phyloP scores from a whole-genome alignment of 2,329 filamentous ascomycete species.

The Ophiostoma novo-ulmi region DNA sequence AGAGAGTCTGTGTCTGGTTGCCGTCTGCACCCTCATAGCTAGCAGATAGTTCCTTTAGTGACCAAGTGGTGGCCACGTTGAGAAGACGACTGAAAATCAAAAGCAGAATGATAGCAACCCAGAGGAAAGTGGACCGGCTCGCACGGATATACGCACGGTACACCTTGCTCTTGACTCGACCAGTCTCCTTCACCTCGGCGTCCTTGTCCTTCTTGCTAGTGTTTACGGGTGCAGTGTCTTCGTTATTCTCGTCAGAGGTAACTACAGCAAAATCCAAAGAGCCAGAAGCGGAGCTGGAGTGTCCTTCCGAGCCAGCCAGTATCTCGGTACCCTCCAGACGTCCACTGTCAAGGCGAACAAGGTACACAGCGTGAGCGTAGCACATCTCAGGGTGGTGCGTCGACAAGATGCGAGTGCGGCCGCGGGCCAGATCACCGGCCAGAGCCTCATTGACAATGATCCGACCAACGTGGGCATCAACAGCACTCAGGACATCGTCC shows the following conservation, averaged over 20 bases:
- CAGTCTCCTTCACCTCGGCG: constrained; percentile 31
- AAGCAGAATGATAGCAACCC: constrained; percentile 31
- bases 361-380: constrained; percentile 32
- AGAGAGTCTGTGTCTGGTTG: constrained; percentile 5
- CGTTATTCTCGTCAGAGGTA: neutral
- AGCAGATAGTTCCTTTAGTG: constrained; percentile 35
- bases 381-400: constrained; percentile 45
- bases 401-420: constrained; percentile 59
- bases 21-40: constrained; percentile 27
- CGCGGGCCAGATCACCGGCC: constrained; percentile 44
- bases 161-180: constrained; percentile 35
- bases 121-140: constrained; percentile 31
- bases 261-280: neutral
- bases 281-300: neutral
- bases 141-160: constrained; percentile 35
- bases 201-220: constrained; percentile 26
- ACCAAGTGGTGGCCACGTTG: constrained; percentile 33
- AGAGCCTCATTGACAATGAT: constrained; percentile 50
- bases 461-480: constrained; percentile 41
- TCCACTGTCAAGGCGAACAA: constrained; percentile 33
- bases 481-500: constrained; percentile 49
- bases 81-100: constrained; percentile 30
- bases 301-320: neutral
- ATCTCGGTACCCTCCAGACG: constrained; percentile 28
- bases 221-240: neutral